phyloP scores from a whole-genome alignment of 371 early-diverging fungal species.

The Mucor plumbeus region DNA sequence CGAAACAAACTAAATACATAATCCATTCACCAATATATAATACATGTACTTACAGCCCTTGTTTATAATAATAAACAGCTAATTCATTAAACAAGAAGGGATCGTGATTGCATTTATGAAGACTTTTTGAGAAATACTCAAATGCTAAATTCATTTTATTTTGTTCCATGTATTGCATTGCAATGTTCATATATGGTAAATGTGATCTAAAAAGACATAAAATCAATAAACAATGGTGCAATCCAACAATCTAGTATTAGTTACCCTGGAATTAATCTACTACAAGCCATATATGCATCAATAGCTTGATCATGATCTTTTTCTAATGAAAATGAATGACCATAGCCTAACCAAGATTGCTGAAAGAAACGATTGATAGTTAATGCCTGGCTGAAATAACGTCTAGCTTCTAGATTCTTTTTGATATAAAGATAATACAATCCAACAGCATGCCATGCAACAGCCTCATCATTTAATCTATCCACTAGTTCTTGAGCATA shows the following conservation, averaged over 20 bases:
- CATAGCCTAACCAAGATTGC: conserved; percentile 80
- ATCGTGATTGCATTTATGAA: conserved; percentile 60
- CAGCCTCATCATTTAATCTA: conserved; percentile 34
- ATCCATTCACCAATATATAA: background rate
- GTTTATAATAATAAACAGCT: conserved; percentile 64
- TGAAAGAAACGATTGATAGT: conserved; percentile 66
- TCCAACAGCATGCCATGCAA: conserved; percentile 78
- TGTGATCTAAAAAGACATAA: conserved; percentile 58
- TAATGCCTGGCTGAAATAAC: conserved; percentile 58
- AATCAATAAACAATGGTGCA: background rate
- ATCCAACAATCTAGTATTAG: background rate
- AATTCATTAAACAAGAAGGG: conserved; percentile 74
- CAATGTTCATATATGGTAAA: conserved; percentile 73
- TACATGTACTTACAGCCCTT: conserved; percentile 49
- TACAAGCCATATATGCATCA: conserved; percentile 69
- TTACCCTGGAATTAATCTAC: conserved; percentile 71
- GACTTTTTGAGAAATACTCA: conserved; percentile 61
- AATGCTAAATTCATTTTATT: conserved; percentile 58
- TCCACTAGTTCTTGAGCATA: conserved; percentile 49
- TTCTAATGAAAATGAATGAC: conserved; percentile 78
- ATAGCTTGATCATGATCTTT: conserved; percentile 83
- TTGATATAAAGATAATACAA: conserved; percentile 69
- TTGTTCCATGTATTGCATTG: conserved; percentile 74
- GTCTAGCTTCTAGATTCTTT: conserved; percentile 64
- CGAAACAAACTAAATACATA: background rate